Evolutionary conservation across 768 basidiomycete genomes (phyloP).

Genomic region (Hydnomerulius pinastri): DNA sequence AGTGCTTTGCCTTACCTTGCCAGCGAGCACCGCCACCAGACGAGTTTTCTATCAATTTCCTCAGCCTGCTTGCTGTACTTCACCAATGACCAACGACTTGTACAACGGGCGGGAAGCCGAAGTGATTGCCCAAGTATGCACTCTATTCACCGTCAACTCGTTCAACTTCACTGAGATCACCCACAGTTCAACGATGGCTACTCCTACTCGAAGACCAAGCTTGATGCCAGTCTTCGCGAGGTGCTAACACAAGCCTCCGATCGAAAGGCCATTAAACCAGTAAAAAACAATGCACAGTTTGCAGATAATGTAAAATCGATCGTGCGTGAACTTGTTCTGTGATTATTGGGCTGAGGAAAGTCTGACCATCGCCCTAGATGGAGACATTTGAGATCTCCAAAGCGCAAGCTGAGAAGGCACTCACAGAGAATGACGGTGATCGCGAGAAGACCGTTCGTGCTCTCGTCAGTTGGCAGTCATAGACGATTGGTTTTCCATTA

Average conservation of each 20-base stretch:
- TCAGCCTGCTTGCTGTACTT: too few relatives aligned
- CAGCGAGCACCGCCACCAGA: slow-evolving; percentile 29
- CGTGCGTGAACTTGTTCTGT: slow-evolving; percentile 17
- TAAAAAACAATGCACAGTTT: slow-evolving; percentile 24
- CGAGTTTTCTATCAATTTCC: not conserved
- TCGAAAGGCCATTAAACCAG: slow-evolving; percentile 56
- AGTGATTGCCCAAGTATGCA: slow-evolving; percentile 28
- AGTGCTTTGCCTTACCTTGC: too few relatives aligned
- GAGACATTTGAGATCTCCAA: slow-evolving; percentile 31
- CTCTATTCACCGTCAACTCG: not conserved
- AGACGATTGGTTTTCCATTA: not conserved
- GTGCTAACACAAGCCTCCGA: slow-evolving; percentile 44
- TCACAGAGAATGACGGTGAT: slow-evolving; percentile 31
- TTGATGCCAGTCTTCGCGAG: slow-evolving; percentile 49
- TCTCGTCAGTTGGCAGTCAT: slow-evolving; percentile 16
- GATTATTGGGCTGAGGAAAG: not conserved
- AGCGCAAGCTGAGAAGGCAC: slow-evolving; percentile 31
- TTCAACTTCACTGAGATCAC: slow-evolving; percentile 33
- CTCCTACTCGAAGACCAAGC: slow-evolving; percentile 39
- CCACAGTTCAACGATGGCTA: slow-evolving; percentile 55
- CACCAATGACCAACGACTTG: slow-evolving; percentile 21
- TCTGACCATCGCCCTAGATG: slow-evolving; percentile 21
- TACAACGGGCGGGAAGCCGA: slow-evolving; percentile 33
- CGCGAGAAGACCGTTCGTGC: slow-evolving; percentile 28
- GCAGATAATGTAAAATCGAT: slow-evolving; percentile 31